Conservation (phyloP, 106 monocot species). For the Amphibolis antarctica region DNA sequence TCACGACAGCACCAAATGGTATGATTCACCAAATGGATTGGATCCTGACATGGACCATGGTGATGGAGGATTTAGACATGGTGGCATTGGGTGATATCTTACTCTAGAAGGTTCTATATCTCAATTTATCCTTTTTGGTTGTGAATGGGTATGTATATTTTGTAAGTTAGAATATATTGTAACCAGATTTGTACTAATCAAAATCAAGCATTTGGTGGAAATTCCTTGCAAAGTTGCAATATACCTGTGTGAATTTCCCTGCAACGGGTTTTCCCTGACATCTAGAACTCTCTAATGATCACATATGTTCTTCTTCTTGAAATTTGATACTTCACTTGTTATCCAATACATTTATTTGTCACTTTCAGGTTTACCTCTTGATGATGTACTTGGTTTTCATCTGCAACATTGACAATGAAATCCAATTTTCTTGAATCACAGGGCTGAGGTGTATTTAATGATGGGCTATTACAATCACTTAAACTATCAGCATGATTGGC, state of each 20-base stretch:
- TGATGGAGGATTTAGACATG: conserved; percentile 22
- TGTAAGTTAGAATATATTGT: conserved; percentile 1
- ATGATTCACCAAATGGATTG: conserved; percentile 27
- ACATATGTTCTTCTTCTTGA: background rate
- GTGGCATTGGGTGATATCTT: conserved; percentile 11
- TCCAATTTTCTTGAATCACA: too few species aligned
- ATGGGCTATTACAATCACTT: too few species aligned
- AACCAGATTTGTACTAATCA: background rate
- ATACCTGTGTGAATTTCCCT: background rate
- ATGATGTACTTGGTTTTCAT: too few species aligned
- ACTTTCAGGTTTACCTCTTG: too few species aligned
- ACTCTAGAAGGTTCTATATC: background rate
- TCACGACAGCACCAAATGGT: conserved; percentile 19
- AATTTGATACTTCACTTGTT: background rate
- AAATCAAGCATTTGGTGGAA: background rate
- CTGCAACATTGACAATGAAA: too few species aligned
- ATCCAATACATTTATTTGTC: background rate
- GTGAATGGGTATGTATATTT: conserved; percentile 5
- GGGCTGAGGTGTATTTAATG: too few species aligned
- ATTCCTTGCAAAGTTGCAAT: conserved; percentile 5
- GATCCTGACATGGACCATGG: conserved; percentile 12
- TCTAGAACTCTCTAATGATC: background rate
- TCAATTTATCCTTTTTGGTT: background rate
- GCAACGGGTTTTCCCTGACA: background rate
- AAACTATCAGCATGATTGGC: too few species aligned